These are phyloP conservation scores for Fusarium pseudograminearum DNA, from an alignment of 2,329 filamentous ascomycete species.

Conservation along the genomic window DNA sequence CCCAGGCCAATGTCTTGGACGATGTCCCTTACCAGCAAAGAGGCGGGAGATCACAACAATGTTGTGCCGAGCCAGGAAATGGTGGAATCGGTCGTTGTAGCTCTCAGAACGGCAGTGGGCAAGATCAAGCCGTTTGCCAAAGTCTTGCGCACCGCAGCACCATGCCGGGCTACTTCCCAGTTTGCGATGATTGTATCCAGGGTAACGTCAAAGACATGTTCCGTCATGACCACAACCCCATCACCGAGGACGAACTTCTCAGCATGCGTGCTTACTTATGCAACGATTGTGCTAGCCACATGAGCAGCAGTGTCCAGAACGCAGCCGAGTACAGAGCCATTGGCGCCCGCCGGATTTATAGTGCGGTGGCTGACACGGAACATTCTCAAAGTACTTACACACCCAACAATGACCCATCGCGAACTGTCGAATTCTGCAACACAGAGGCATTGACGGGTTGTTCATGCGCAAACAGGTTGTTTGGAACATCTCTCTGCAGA, in stretches of 20 bases:
- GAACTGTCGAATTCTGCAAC: conserved; percentile 18
- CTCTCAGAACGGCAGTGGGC: not conserved
- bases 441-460: conserved; percentile 53
- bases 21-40: conserved; percentile 21
- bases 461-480: conserved; percentile 53
- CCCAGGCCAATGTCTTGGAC: conserved; percentile 29
- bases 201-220: conserved; percentile 38
- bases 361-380: conserved; percentile 17
- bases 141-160: conserved; percentile 32
- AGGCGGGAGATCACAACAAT: not conserved
- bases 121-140: conserved; percentile 33
- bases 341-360: conserved; percentile 47
- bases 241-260: conserved; percentile 45
- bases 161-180: conserved; percentile 31
- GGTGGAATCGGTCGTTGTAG: conserved; percentile 28
- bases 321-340: conserved; percentile 18
- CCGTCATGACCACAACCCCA: not conserved
- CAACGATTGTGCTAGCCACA: conserved; percentile 42
- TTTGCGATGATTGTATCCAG: conserved; percentile 46
- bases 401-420: not conserved
- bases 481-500: conserved; percentile 51
- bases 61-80: conserved; percentile 35
- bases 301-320: conserved; percentile 8
- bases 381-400: conserved; percentile 8
- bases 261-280: conserved; percentile 55